phyloP scores from a whole-genome alignment of 345 rosid genomes.

The Draba incana region DNA sequence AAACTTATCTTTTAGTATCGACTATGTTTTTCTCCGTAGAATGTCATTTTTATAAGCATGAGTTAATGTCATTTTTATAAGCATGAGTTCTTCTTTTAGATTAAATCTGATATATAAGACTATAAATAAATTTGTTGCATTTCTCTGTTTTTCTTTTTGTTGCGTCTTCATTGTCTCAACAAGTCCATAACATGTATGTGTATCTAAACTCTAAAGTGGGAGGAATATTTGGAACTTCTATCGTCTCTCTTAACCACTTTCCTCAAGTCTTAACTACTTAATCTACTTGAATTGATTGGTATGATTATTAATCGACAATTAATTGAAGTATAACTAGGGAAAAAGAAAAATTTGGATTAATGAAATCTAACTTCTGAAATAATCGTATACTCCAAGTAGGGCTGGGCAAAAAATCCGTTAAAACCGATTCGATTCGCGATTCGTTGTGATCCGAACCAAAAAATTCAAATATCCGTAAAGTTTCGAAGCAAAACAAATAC shows the following conservation, averaged over 20 bases:
- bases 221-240: conserved; percentile 9
- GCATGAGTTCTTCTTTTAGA: not conserved
- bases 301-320: conserved; percentile 19
- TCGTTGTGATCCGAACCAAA: too few species aligned
- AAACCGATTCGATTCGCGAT: too few species aligned
- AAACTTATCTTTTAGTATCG: too few species aligned
- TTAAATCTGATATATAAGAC: not conserved
- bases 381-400: not conserved
- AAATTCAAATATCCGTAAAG: too few species aligned
- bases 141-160: not conserved
- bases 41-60: conserved; percentile 1
- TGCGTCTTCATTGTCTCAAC: conserved; percentile 15
- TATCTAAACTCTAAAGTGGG: not conserved
- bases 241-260: conserved; percentile 19
- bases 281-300: conserved; percentile 12
- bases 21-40: not conserved
- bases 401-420: too few species aligned
- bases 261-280: conserved; percentile 22
- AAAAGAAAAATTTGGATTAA: not conserved
- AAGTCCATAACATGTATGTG: not conserved
- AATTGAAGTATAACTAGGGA: not conserved
- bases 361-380: not conserved
- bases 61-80: not conserved
- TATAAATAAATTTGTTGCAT: not conserved
- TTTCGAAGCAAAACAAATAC: too few species aligned